phyloP scores from a whole-genome alignment of 768 basidiomycete species.

The Xerocomus potaroensis region DNA sequence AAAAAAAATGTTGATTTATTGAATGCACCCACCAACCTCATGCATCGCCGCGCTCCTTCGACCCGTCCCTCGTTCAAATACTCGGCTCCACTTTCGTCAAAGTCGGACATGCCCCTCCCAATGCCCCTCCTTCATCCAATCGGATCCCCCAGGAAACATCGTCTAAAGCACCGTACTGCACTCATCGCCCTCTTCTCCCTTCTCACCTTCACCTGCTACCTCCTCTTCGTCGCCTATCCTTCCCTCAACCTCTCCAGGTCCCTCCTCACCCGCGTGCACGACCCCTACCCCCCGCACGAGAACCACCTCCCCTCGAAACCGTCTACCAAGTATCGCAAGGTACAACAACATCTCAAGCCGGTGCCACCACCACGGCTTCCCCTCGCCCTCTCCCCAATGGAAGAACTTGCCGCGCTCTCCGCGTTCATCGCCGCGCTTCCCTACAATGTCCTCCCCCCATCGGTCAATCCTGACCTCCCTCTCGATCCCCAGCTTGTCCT shows the following conservation, averaged over 20 bases:
- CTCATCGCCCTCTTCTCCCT: conserved; percentile 52
- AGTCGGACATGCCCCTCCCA: conserved; percentile 29
- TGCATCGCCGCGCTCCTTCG: conserved; percentile 29
- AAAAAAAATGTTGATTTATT: no score
- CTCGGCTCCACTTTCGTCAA: not conserved
- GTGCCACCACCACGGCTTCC: conserved; percentile 30
- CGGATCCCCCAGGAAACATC: conserved; percentile 27
- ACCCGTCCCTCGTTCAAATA: conserved; percentile 17
- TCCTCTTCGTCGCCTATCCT: conserved; percentile 48
- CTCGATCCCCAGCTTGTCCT: conserved; percentile 80
- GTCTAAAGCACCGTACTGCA: conserved; percentile 48
- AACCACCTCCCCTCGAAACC: conserved; percentile 30
- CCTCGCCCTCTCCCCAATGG: conserved; percentile 43
- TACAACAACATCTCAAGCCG: conserved; percentile 10
- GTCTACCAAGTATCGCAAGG: not conserved
- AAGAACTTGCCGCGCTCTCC: conserved; percentile 73
- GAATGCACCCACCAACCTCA: conserved; percentile 2
- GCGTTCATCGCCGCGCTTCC: conserved; percentile 71
- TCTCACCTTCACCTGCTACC: conserved; percentile 48
- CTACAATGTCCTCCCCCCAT: conserved; percentile 67
- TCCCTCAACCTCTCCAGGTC: conserved; percentile 37
- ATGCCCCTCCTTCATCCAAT: conserved; percentile 25
- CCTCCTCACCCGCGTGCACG: conserved; percentile 23
- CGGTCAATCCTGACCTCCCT: conserved; percentile 56
- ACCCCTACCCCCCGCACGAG: not conserved